Base-by-base conservation (phyloP, 176 grass and related monocot species). In the Avena atlantica region DNA sequence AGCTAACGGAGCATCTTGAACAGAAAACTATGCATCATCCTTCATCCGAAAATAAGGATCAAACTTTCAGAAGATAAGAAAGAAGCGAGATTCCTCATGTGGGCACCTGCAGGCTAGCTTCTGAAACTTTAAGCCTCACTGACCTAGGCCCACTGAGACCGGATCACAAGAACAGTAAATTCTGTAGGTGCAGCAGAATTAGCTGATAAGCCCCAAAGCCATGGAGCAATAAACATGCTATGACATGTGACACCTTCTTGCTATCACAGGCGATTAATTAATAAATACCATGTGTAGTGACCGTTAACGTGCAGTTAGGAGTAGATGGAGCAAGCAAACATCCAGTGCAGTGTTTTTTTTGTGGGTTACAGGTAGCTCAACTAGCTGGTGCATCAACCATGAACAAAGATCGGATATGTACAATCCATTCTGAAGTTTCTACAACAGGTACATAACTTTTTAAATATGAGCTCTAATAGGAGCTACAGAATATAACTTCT, bases 1-100 rank as follows among this genome's bases (percentile, higher is more conserved):
- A 59, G 31, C 45, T 48, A 24, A 20, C 37, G 74, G 25, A 25
- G 12, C 48, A 78, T 48, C 50, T 72, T 83, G 66, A 37, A 80
- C 57, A 62, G 86, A 37, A 60, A 60, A 60, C 70, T 44, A 55
- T 24, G 65, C 44, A 47, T 9, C 11, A 17, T 52, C 36, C 45
- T 81, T 69, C 17, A 67, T 69, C 51, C 56, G 65, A 8, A 21
- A 59, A 44, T 1, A 3, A 6, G 8, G 60, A 86, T 70, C 47
- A 57, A 51, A 71, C 62, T 55, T 70, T 76, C 1, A 51, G 15
- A 55, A 29, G 40, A 14, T 72, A 76, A 23, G 13, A 50, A 85
- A 81, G 56, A 74, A 25, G 29, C n/a, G 13, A 53, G 27, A 70
- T 31, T 65, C 16, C 40, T 34, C 47, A 19, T 11, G 10, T 9